These are phyloP conservation scores for Acanthamoeba triangularis DNA, from an alignment of 208 protist species.

Conservation along the genomic window DNA sequence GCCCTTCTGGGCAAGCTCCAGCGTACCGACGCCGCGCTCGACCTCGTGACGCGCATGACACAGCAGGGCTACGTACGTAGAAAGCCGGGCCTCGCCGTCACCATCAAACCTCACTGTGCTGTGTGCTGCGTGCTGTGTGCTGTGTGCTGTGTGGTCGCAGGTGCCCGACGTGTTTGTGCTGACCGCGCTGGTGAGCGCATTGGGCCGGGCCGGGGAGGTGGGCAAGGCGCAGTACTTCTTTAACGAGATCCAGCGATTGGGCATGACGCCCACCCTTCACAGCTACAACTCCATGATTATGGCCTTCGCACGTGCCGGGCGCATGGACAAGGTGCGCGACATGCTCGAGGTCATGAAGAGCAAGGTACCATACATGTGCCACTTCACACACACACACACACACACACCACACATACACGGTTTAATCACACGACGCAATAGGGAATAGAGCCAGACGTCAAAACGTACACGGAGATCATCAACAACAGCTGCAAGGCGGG, in stretches of 20 bases:
- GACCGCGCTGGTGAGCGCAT: not conserved
- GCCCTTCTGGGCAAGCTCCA: constrained; percentile 11
- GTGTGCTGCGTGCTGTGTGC: no score
- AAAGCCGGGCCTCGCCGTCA: not conserved
- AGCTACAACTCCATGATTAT: constrained; percentile 48
- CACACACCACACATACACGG: not conserved
- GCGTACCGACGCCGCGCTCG: not conserved
- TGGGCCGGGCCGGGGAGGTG: constrained; percentile 2
- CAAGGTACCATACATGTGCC: not conserved
- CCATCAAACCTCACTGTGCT: not conserved
- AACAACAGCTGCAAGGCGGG: not conserved
- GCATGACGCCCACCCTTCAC: not conserved
- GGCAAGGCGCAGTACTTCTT: constrained; percentile 38
- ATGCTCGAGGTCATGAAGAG: not conserved
- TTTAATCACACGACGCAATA: not conserved
- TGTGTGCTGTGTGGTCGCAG: not conserved
- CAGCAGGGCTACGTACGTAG: constrained; percentile 24
- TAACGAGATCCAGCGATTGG: constrained; percentile 4
- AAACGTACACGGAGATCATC: constrained; percentile 11
- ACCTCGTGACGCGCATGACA: not conserved
- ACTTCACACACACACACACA: not conserved
- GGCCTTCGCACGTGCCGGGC: not conserved
- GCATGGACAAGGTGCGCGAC: not conserved
- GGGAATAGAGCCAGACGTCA: not conserved
- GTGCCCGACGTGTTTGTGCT: constrained; percentile 47